phyloP scores from a whole-genome alignment of 2,329 filamentous ascomycete genomes.

The Capronia americana region DNA sequence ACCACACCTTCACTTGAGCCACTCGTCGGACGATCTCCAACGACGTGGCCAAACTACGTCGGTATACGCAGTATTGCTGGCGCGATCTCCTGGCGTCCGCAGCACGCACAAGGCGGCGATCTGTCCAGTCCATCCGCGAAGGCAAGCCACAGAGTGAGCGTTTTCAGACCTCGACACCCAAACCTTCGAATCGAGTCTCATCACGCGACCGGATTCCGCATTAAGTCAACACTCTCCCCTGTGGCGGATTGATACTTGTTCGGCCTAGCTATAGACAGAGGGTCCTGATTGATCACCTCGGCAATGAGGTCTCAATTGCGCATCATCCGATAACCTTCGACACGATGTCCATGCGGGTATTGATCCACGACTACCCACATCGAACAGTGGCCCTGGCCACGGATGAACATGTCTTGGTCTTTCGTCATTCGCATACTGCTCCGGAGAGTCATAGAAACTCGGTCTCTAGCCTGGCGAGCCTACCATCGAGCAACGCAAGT shows the following conservation, averaged over 20 bases:
- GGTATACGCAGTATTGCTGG: not conserved
- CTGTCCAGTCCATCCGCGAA: not conserved
- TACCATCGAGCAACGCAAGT: constrained; percentile 33
- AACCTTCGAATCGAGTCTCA: not conserved
- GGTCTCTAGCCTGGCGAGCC: constrained; percentile 48
- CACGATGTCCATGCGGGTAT: constrained; percentile 72
- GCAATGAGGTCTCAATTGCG: constrained; percentile 19
- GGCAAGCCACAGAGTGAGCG: not conserved
- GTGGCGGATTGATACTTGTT: not conserved
- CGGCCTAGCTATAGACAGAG: not conserved
- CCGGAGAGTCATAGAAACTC: constrained; percentile 57
- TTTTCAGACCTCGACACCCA: not conserved
- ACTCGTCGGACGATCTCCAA: not conserved
- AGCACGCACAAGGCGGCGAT: not conserved
- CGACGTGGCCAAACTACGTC: not conserved
- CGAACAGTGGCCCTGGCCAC: constrained; percentile 88
- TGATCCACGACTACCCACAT: constrained; percentile 84
- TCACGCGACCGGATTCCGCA: constrained; percentile 23
- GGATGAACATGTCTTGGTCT: constrained; percentile 78
- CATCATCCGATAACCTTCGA: constrained; percentile 16
- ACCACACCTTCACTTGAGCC: constrained; percentile 3
- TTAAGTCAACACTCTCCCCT: constrained; percentile 7
- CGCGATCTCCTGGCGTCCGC: not conserved
- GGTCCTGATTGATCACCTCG: constrained; percentile 9
- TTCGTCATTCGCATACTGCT: constrained; percentile 73